Evolutionary conservation across 169 alveolate species (phyloP).

Genomic region (Fabrea salina): DNA sequence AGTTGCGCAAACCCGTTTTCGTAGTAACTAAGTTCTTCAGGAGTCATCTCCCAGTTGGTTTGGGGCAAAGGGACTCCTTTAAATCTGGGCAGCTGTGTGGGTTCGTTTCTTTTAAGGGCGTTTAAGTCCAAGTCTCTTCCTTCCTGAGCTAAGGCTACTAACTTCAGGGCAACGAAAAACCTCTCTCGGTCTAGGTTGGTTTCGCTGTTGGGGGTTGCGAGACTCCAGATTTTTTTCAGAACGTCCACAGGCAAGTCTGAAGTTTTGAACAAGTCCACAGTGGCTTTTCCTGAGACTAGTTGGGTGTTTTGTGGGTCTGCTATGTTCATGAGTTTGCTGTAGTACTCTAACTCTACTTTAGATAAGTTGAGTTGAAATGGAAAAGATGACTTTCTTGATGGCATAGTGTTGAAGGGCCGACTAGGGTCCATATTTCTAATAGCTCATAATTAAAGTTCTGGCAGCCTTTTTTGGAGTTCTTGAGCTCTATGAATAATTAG

Average conservation of each 20-base stretch:
- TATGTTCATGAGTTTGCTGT: slow-evolving; percentile 49
- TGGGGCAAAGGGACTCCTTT: neutral
- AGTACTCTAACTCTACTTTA: slow-evolving; percentile 73
- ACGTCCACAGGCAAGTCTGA: slow-evolving; percentile 56
- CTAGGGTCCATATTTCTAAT: no score
- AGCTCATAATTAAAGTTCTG: no score
- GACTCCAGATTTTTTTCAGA: slow-evolving; percentile 71
- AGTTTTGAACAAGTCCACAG: slow-evolving; percentile 70
- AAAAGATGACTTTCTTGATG: no score
- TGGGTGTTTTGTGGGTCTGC: slow-evolving; percentile 60
- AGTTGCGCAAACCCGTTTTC: neutral
- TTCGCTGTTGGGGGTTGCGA: slow-evolving; percentile 64
- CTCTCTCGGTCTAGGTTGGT: slow-evolving; percentile 78
- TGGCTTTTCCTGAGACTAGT: slow-evolving; percentile 62
- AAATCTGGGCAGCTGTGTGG: neutral
- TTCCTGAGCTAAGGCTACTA: slow-evolving; percentile 88
- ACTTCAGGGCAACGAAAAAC: slow-evolving; percentile 80
- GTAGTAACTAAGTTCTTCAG: slow-evolving; percentile 12
- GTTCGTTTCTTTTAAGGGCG: neutral
- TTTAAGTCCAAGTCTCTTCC: slow-evolving; percentile 54
- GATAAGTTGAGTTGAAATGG: no score
- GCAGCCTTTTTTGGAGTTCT: no score
- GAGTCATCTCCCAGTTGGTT: neutral
- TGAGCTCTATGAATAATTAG: no score
- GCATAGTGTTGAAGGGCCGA: no score